Conservation (phyloP, 208 protist genomes). For the Crithidia acanthocephali region DNA sequence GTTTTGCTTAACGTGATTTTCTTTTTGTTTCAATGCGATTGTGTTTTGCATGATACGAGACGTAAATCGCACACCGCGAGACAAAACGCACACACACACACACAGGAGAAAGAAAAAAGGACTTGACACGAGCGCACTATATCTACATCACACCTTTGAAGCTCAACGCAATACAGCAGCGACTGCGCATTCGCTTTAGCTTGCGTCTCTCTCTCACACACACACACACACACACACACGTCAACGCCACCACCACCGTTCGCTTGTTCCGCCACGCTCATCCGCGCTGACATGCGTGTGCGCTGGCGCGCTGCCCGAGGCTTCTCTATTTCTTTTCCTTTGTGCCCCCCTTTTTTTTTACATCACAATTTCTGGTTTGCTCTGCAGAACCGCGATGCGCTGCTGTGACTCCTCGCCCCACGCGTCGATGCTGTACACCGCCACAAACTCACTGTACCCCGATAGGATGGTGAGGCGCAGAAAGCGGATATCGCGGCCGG, state of each 20-base stretch:
- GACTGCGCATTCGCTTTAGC: background rate
- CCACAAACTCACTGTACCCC: slow-evolving; percentile 86
- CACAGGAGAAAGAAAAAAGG: background rate
- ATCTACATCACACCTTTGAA: background rate
- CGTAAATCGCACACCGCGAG: too few species aligned
- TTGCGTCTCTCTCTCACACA: too few species aligned
- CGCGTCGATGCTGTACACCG: slow-evolving; percentile 62
- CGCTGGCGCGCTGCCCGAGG: too few species aligned
- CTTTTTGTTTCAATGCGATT: too few species aligned
- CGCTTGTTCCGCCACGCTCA: too few species aligned
- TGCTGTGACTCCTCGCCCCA: slow-evolving; percentile 87
- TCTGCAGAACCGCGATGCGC: slow-evolving; percentile 82
- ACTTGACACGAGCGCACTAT: background rate
- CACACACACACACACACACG: background rate
- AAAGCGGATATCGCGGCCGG: slow-evolving; percentile 58
- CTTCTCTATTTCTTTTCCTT: too few species aligned
- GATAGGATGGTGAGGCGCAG: slow-evolving; percentile 69
- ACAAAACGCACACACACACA: too few species aligned
- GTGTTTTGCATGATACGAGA: too few species aligned
- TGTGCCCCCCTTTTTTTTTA: too few species aligned
- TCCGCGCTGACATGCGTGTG: too few species aligned
- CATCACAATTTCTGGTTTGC: slow-evolving; percentile 79
- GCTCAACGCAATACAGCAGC: background rate
- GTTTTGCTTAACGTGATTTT: too few species aligned
- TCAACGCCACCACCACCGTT: too few species aligned